phyloP scores from a whole-genome alignment of 169 alveolate species.

The Babesia bigemina region DNA sequence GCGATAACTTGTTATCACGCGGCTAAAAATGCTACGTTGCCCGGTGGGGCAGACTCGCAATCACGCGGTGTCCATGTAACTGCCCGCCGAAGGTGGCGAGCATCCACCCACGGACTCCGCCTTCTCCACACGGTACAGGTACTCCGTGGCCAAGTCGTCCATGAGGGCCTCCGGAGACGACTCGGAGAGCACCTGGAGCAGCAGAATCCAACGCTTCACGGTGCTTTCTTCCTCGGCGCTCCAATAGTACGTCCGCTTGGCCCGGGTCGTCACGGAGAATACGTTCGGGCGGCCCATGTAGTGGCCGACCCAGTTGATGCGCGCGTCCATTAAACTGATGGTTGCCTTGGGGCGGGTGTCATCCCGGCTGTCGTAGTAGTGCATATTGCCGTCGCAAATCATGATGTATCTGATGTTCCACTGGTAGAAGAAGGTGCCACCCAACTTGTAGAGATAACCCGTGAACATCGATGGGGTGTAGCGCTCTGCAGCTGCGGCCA shows the following conservation, averaged over 20 bases:
- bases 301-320: slow-evolving; percentile 72
- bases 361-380: slow-evolving; percentile 46
- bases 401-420: slow-evolving; percentile 67
- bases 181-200: slow-evolving; percentile 65
- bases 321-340: slow-evolving; percentile 43
- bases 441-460: slow-evolving; percentile 66
- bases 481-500: neutral
- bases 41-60: neutral
- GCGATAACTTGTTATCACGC: no score
- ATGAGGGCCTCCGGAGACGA: slow-evolving; percentile 43
- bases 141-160: slow-evolving; percentile 50
- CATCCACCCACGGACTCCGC: neutral
- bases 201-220: slow-evolving; percentile 68
- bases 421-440: slow-evolving; percentile 50
- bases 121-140: slow-evolving; percentile 28
- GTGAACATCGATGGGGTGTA: slow-evolving; percentile 55
- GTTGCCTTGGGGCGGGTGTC: slow-evolving; percentile 62
- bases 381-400: slow-evolving; percentile 43
- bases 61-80: neutral
- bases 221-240: slow-evolving; percentile 59
- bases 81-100: neutral
- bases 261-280: slow-evolving; percentile 41
- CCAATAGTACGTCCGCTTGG: slow-evolving; percentile 49
- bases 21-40: no score
- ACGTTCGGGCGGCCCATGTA: slow-evolving; percentile 68